Base-by-base conservation (phyloP, 306 rosid genomes). In the Medicago arabica region DNA sequence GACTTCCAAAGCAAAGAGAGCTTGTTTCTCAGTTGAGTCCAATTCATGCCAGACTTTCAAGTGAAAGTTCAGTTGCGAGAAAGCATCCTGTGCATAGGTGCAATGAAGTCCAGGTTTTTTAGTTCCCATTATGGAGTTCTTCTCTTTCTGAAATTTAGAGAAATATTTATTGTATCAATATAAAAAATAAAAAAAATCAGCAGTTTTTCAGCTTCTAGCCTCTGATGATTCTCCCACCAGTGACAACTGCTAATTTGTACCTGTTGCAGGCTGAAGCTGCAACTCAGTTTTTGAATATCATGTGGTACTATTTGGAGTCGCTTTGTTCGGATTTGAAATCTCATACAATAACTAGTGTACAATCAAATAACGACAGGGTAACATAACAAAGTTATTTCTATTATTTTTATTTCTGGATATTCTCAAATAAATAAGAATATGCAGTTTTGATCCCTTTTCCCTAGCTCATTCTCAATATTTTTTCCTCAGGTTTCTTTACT, bases 31-130 rank as follows among this genome's bases (percentile, higher is more conserved):
- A 75, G 60, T 87, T 95, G 67, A 61, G 80, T 46, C 92, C 97
- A n/a, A 71, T 92, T 83, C 97, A 95, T 74, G 91, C 96, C 23
- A 86, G 31, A 80, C 81, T 95, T 78, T 62, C 87, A 19, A 55
- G 39, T 2, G 87, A 88, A 81, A 54, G 83, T 75, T 84, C 90
- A 62, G 36, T 72, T 65, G 97, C 97, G 76, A 82, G 71, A 82
- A 92, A 71, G 84, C 96, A 88, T 83, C 99, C 96, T 69, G 86
- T 95, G 81, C 88, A 92, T 87, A 89, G 89, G 90, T 92, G 93
- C 92, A 92, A 70, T 77, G 93, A 95, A 86, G 74, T 80, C 62
- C 97, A 95, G 99, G 99, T 92, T 84, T 57, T 69, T 69, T 57
- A 73, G 71, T 80, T 74, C 83, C 54, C 69, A 46, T 75, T 68